Conservation (phyloP, 192 early-diverging fungal genomes). For the Mortierella claussenii region DNA sequence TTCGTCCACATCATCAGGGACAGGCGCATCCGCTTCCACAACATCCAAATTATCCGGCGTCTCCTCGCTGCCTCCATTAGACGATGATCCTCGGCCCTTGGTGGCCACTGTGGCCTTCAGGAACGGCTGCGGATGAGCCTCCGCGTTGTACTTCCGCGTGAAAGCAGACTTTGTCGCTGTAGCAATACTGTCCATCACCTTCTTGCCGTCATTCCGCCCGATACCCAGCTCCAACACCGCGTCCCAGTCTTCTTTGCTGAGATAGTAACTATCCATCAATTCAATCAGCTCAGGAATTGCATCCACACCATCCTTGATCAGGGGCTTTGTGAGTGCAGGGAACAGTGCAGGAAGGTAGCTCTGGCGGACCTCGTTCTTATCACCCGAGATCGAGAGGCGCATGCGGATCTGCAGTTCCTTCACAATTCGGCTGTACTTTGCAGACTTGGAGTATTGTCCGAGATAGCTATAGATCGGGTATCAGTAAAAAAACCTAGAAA, state of each 20-base stretch:
- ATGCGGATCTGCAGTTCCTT: conserved; percentile 90
- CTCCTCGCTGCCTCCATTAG: conserved; percentile 36
- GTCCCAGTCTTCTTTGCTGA: conserved; percentile 92
- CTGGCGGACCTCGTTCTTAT: conserved; percentile 88
- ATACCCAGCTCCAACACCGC: conserved; percentile 84
- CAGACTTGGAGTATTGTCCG: conserved; percentile 88
- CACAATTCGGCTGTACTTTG: conserved; percentile 75
- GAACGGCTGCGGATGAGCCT: conserved; percentile 70
- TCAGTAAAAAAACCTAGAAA: too few relatives aligned
- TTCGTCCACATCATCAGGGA: conserved; percentile 61
- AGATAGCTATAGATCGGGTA: conserved; percentile 80
- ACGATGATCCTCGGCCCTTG: conserved; percentile 26
- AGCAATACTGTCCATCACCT: conserved; percentile 61
- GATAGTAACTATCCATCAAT: conserved; percentile 92
- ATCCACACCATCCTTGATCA: conserved; percentile 59
- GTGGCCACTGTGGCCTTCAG: conserved; percentile 48
- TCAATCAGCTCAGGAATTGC: conserved; percentile 80
- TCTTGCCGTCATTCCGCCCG: conserved; percentile 59
- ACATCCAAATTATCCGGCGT: conserved; percentile 69
- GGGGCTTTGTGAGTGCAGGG: conserved; percentile 62
- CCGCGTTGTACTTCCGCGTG: conserved; percentile 73
- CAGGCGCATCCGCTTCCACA: conserved; percentile 53
- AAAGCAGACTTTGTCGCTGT: conserved; percentile 79
- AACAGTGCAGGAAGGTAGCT: conserved; percentile 85
- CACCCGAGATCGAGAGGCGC: conserved; percentile 81